Evolutionary conservation across 768 basidiomycete genomes (phyloP), one percentile per base, ranked within the genome.

Genomic region (Panaeolus cyanescens): DNA sequence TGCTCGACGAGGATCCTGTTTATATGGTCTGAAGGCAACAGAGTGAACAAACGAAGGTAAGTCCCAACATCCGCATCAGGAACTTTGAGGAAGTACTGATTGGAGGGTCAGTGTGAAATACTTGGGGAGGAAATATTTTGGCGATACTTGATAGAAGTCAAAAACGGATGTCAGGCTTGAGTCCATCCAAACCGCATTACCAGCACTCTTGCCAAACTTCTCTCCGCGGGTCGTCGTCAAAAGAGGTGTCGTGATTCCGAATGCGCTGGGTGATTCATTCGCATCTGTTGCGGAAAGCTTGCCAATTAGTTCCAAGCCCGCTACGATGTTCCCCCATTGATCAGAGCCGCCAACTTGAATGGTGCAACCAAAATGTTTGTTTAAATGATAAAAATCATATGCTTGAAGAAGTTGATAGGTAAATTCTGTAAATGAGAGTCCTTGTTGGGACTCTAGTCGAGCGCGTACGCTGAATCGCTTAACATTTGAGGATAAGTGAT

Each of bases 371-470:
- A 84, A 79, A 20, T 82, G 72, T 64, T 80, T 79, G 71, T 91
- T 77, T 8, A 99, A 82, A 66, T 88, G 79, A 65, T 90, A 84
- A 75, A 97, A 99, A 75, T 99, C 97, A 75, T 95, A 93, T 10
- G 95, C 97, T 77, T 99, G 97, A 28, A 99, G 83, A 22, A 99
- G 86, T 70, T 99, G 97, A 73, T 99, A 99, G 3, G 93, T 88
- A 76, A 99, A 99, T 72, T 99, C 97, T 19, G 96, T 95, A 78
- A 96, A 99, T n/a, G 96, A 97, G 62, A 99, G 89, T 45, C 96
- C 96, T 67, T 88, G 85, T 63, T 90, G 87, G 0, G 92, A 87
- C 5, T 80, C 77, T 58, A 98, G 80, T 28, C 96, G 90, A 30
- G 86, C 84, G 61, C 89, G 89, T 34, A 97, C 95, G 66, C 96